These are phyloP conservation scores for Sextonia rubra DNA, from an alignment of 164 flowering plant genomes.

Conservation along the genomic window DNA sequence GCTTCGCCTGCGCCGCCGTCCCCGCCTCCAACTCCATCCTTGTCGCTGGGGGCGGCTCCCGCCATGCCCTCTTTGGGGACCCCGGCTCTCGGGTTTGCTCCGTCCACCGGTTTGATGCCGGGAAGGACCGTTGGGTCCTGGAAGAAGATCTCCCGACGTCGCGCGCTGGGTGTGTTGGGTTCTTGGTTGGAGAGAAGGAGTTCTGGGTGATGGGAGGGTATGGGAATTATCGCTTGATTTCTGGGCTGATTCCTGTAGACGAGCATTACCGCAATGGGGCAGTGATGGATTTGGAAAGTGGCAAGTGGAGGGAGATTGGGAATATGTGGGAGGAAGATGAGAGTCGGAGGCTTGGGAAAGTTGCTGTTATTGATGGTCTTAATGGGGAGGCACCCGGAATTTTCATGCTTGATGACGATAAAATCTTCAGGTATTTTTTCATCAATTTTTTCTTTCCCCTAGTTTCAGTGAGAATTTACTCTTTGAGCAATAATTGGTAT, in stretches of 20 bases:
- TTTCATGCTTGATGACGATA: constrained; percentile 74
- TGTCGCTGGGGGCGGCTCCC: constrained; percentile 92
- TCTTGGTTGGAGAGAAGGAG: constrained; percentile 56
- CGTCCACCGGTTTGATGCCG: constrained; percentile 73
- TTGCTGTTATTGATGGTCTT: constrained; percentile 53
- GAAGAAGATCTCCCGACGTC: constrained; percentile 60
- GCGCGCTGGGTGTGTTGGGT: constrained; percentile 91
- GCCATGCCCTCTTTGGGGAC: constrained; percentile 72
- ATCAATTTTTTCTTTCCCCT: neutral
- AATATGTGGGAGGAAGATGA: constrained; percentile 89
- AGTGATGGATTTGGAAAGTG: constrained; percentile 61
- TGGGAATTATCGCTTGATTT: constrained; percentile 68
- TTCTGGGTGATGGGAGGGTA: constrained; percentile 99
- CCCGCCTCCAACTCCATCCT: constrained; percentile 32
- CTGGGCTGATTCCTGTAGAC: constrained; percentile 85
- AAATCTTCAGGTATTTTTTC: constrained; percentile 54
- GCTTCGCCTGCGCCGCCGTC: constrained; percentile 69
- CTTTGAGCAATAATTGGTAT: neutral
- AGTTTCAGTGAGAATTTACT: neutral
- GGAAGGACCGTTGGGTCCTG: constrained; percentile 61
- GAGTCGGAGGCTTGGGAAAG: constrained; percentile 59
- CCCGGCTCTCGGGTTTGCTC: constrained; percentile 78
- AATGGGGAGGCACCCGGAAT: constrained; percentile 31
- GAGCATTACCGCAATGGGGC: constrained; percentile 79
- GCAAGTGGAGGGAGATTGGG: constrained; percentile 75